A percentile compares a stretch with the other conserved stretches of the same genome.
These are phyloP conservation scores for Aulographum hederae DNA, from an alignment of 2,329 filamentous ascomycete species.

Conservation along the genomic window DNA sequence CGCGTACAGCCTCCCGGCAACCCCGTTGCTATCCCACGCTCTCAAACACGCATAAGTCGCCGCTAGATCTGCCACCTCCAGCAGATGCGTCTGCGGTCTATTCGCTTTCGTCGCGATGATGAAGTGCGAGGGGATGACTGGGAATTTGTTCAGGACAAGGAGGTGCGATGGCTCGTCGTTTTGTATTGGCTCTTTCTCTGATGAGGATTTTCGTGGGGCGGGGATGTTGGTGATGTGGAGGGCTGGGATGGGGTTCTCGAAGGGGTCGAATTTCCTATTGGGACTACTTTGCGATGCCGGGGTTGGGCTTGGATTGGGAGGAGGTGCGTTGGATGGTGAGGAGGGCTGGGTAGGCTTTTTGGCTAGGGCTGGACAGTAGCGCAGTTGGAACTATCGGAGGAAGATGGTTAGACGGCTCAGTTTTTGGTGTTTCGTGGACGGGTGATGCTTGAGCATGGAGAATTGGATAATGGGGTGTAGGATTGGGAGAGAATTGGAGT, in stretches of 20 bases:
- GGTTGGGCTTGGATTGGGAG: too few relatives aligned
- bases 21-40: conserved; percentile 26
- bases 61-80: conserved; percentile 41
- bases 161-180: conserved; percentile 26
- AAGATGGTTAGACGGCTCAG: neutral
- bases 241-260: too few relatives aligned
- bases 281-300: too few relatives aligned
- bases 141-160: conserved; percentile 59
- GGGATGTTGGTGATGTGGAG: conserved; percentile 24
- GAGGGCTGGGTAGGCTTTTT: conserved; percentile 34
- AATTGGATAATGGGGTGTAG: too few relatives aligned
- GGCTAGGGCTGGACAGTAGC: conserved; percentile 50
- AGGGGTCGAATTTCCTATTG: too few relatives aligned
- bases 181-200: conserved; percentile 1
- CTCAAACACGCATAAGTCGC: conserved; percentile 43
- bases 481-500: too few relatives aligned
- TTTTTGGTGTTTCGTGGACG: neutral
- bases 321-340: neutral
- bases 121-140: conserved; percentile 51
- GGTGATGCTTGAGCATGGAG: too few relatives aligned
- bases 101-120: conserved; percentile 49
- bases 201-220: too few relatives aligned
- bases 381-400: conserved; percentile 45
- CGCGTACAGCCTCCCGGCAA: conserved; percentile 31
- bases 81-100: conserved; percentile 43